These are phyloP conservation scores for Nepenthes alata DNA, from an alignment of 179 eudicot species.

Conservation along the genomic window DNA sequence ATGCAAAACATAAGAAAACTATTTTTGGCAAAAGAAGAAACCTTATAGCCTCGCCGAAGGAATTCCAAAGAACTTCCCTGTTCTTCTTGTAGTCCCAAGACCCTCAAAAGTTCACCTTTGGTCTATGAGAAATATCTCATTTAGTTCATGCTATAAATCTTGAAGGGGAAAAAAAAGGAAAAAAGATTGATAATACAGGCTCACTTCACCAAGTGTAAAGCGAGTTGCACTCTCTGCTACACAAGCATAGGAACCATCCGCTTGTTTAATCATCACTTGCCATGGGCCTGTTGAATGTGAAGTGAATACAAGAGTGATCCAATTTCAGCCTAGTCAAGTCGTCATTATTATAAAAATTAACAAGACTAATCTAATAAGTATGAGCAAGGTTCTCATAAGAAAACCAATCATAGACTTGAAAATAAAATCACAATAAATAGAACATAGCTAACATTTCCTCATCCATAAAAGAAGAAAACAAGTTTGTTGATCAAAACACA, in stretches of 20 bases:
- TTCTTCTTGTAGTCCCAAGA: slow-evolving; percentile 89
- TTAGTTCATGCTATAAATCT: neutral
- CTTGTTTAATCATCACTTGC: slow-evolving; percentile 98
- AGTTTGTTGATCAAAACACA: too few relatives aligned
- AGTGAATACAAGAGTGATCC: neutral
- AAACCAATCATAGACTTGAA: too few relatives aligned
- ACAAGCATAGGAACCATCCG: slow-evolving; percentile 84
- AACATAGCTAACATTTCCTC: too few relatives aligned
- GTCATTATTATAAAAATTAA: neutral
- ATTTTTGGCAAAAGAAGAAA: slow-evolving; percentile 1
- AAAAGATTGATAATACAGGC: neutral
- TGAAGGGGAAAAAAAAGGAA: neutral
- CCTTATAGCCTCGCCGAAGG: slow-evolving; percentile 95
- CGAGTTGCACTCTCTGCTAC: slow-evolving; percentile 92
- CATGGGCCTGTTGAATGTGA: slow-evolving; percentile 62
- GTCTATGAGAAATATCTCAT: slow-evolving; percentile 37
- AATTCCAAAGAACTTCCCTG: slow-evolving; percentile 89
- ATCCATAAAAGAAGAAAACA: too few relatives aligned
- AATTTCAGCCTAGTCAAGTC: neutral
- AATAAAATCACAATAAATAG: too few relatives aligned
- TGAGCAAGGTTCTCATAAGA: neutral
- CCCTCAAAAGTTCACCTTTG: slow-evolving; percentile 86
- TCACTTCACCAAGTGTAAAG: slow-evolving; percentile 87
- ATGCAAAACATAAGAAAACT: neutral
- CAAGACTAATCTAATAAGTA: neutral